phyloP scores from a whole-genome alignment of 768 basidiomycete species.

The Pleurotus sapidus region DNA sequence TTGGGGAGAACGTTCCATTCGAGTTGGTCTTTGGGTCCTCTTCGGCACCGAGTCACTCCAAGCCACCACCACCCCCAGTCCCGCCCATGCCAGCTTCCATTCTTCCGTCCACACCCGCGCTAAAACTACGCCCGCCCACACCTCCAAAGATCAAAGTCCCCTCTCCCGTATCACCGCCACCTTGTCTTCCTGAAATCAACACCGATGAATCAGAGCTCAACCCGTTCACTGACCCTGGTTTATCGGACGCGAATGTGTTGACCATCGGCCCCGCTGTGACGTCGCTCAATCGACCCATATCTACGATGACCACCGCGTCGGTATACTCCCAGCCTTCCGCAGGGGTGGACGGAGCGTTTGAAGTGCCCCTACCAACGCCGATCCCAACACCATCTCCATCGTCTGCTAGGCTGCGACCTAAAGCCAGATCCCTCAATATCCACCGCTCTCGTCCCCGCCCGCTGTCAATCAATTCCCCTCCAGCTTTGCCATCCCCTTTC shows the following conservation, averaged over 20 bases:
- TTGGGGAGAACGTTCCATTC: slow-evolving; percentile 57
- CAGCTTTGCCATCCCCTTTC: not conserved
- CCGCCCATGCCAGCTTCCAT: not conserved
- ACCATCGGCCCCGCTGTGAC: not conserved
- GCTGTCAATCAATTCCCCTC: not conserved
- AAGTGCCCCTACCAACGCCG: not conserved
- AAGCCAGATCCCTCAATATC: slow-evolving; percentile 3
- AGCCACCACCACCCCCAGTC: slow-evolving; percentile 5
- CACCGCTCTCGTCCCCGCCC: not conserved
- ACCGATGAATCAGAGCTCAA: not conserved
- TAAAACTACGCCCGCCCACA: not conserved
- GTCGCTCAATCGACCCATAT: not conserved
- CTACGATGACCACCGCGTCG: slow-evolving; percentile 3
- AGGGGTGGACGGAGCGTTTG: not conserved
- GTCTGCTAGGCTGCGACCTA: not conserved
- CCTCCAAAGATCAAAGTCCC: slow-evolving; percentile 5
- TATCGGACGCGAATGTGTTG: not conserved
- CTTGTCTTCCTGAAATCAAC: not conserved
- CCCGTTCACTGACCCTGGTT: not conserved
- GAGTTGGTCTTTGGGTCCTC: slow-evolving; percentile 42
- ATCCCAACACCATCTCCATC: not conserved
- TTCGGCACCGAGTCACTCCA: slow-evolving; percentile 8
- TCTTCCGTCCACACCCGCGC: not conserved
- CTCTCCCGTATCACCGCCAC: not conserved
- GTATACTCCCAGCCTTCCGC: slow-evolving; percentile 7